Base-by-base conservation (phyloP, 202 grass and related monocot genomes). In the Saccharum hybrid region DNA sequence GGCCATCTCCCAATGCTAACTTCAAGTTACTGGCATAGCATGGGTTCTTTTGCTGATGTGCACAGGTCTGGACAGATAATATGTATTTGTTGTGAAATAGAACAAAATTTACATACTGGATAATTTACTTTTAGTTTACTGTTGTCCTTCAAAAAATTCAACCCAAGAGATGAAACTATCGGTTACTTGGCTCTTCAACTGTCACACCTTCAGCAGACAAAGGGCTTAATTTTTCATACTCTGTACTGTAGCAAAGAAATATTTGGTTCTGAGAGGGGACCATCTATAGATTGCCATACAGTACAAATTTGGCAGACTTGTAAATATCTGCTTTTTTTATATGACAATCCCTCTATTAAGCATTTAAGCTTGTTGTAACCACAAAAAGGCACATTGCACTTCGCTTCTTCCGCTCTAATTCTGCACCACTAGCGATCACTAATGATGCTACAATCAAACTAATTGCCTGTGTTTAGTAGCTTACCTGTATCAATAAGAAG, bases 401-500 rank as follows among this genome's bases (percentile, higher is more conserved):
- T n/a, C 84, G 7, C 23, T 67, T 62, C 63, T 33, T 41, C 69
- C 13, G 18, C 63, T 81, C 23, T 56, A 43, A 42, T 45, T 78
- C 2, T 28, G 8, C 19, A 30, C 36, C 12, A 74, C 26, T 16
- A 46, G 3, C 31, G 1, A 41, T 71, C 56, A 54, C 9, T 52
- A 8, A 16, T 64, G 18, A 19, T 75, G 18, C 22, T 81, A 48
- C 33, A 46, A 6, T 77, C 60, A 22, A 71, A 8, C 37, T 46
- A 14, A 16, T 71, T 75, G 2, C 41, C 22, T 75, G 70, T 5
- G 13, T 80, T 9, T 64, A 63, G 21, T 85, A 71, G 26, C 10
- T 76, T 76, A 54, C 10, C 10, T 39, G n/a, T 19, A 8, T 77
- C 31, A 41, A 67, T 37, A 63, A 67, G 5, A 85, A 85, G 10